Percentiles rank a stretch among this genome's conserved stretches.
Conservation (phyloP, 1,139 yeast genomes). For the Pichia sp. region DNA sequence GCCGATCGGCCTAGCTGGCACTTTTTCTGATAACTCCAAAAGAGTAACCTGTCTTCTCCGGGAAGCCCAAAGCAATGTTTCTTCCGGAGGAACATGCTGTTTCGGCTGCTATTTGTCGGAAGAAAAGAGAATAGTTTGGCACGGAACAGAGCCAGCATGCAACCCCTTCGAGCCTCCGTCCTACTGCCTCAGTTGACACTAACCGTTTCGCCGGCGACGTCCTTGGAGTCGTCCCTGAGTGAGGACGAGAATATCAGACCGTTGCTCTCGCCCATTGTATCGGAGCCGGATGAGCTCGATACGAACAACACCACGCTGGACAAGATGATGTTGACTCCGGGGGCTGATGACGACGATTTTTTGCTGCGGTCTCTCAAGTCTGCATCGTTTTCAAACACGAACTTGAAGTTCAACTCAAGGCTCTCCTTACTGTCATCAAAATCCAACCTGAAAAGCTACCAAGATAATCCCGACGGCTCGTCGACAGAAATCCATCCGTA, state of each 20-base stretch:
- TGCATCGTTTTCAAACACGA: slow-evolving; percentile 11
- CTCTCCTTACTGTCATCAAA: slow-evolving; percentile 10
- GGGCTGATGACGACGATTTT: slow-evolving; percentile 17
- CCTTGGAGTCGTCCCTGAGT: slow-evolving; percentile 9
- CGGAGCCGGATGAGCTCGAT: slow-evolving; percentile 15
- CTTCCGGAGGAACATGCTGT: neutral
- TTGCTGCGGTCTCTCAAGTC: slow-evolving; percentile 15
- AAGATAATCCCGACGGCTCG: slow-evolving; percentile 12
- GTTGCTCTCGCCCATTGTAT: slow-evolving; percentile 17
- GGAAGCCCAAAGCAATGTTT: neutral
- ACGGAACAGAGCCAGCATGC: neutral
- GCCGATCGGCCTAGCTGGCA: neutral
- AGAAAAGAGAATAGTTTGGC: neutral
- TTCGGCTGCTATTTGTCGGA: neutral
- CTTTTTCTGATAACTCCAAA: neutral
- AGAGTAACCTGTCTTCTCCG: neutral
- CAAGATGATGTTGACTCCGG: slow-evolving; percentile 11
- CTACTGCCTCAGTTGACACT: slow-evolving; percentile 3
- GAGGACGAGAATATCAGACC: slow-evolving; percentile 14
- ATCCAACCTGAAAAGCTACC: slow-evolving; percentile 10
- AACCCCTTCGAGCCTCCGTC: neutral
- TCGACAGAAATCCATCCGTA: slow-evolving; percentile 8
- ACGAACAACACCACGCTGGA: slow-evolving; percentile 8
- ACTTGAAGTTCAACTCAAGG: slow-evolving; percentile 6
- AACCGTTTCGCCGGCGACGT: neutral